These are phyloP conservation scores for Fusarium sterilihyphosum DNA, from an alignment of 2,329 filamentous ascomycete species.

Conservation along the genomic window DNA sequence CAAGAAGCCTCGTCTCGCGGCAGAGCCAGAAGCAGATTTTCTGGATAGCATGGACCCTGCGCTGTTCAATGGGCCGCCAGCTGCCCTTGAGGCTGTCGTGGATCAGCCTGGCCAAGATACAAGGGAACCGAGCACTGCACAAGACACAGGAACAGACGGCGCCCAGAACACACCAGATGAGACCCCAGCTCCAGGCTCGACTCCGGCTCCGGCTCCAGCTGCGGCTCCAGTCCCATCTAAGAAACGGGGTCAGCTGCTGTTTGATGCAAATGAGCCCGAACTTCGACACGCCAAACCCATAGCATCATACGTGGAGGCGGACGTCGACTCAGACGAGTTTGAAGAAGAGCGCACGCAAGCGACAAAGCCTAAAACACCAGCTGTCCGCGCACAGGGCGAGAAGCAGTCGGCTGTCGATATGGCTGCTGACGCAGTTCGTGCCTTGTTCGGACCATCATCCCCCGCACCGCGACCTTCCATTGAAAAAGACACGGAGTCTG, in stretches of 20 bases:
- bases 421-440: slow-evolving; percentile 50
- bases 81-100: slow-evolving; percentile 33
- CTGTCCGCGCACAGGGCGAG: not conserved
- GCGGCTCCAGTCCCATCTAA: slow-evolving; percentile 13
- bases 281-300: slow-evolving; percentile 64
- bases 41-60: slow-evolving; percentile 63
- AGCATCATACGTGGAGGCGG: slow-evolving; percentile 62
- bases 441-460: slow-evolving; percentile 39
- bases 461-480: not conserved
- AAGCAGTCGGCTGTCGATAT: slow-evolving; percentile 51
- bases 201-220: not conserved
- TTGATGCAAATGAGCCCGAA: slow-evolving; percentile 58
- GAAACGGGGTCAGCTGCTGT: slow-evolving; percentile 40
- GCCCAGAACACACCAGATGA: slow-evolving; percentile 21
- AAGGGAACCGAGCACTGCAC: slow-evolving; percentile 29
- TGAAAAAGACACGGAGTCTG: not conserved
- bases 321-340: slow-evolving; percentile 52
- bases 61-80: slow-evolving; percentile 50
- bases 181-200: not conserved
- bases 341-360: slow-evolving; percentile 55
- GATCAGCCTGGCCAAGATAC: slow-evolving; percentile 26
- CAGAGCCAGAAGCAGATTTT: slow-evolving; percentile 46
- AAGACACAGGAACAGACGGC: not conserved
- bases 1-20: slow-evolving; percentile 51
- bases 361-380: slow-evolving; percentile 3